phyloP scores from a whole-genome alignment of 2,329 filamentous ascomycete genomes.

The Trichoderma brevicompactum region DNA sequence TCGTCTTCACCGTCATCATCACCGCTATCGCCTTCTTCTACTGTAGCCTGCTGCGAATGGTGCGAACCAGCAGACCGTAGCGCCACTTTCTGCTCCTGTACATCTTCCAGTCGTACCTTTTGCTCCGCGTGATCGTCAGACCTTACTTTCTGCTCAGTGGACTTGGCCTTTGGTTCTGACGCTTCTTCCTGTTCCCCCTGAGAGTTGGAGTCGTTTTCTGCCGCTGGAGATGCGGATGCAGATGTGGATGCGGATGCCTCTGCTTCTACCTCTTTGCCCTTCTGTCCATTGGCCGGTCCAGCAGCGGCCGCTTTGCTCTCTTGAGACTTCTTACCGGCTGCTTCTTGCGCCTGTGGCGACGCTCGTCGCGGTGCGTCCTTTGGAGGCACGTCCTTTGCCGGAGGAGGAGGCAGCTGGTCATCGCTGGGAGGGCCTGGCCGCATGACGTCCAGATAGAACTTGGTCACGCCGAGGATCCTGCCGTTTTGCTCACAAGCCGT shows the following conservation, averaged over 20 bases:
- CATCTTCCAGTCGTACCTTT: slow-evolving; percentile 60
- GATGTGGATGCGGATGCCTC: slow-evolving; percentile 31
- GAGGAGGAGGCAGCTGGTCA: slow-evolving; percentile 40
- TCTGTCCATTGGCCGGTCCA: slow-evolving; percentile 4
- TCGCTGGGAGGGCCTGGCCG: slow-evolving; percentile 50
- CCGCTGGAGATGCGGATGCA: slow-evolving; percentile 15
- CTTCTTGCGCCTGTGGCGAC: slow-evolving; percentile 34
- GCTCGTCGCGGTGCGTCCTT: slow-evolving; percentile 33
- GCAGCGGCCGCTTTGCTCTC: slow-evolving; percentile 35
- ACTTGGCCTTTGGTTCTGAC: slow-evolving; percentile 10
- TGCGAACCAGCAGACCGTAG: slow-evolving; percentile 48
- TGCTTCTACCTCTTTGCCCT: slow-evolving; percentile 7
- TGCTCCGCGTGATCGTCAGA: slow-evolving; percentile 52
- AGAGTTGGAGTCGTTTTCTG: slow-evolving; percentile 36
- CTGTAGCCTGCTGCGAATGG: slow-evolving; percentile 34
- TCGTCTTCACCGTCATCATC: slow-evolving; percentile 43
- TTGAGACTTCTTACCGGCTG: slow-evolving; percentile 33
- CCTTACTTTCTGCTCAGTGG: slow-evolving; percentile 46
- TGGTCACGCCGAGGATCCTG: slow-evolving; percentile 88
- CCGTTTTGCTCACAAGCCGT: slow-evolving; percentile 94
- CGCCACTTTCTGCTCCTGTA: slow-evolving; percentile 58
- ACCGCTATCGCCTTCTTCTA: background rate
- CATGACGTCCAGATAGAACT: slow-evolving; percentile 90
- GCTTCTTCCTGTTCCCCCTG: slow-evolving; percentile 35
- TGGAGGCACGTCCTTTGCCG: slow-evolving; percentile 42